Evolutionary conservation across 768 basidiomycete genomes (phyloP).

Genomic region (Lentinula boryana): DNA sequence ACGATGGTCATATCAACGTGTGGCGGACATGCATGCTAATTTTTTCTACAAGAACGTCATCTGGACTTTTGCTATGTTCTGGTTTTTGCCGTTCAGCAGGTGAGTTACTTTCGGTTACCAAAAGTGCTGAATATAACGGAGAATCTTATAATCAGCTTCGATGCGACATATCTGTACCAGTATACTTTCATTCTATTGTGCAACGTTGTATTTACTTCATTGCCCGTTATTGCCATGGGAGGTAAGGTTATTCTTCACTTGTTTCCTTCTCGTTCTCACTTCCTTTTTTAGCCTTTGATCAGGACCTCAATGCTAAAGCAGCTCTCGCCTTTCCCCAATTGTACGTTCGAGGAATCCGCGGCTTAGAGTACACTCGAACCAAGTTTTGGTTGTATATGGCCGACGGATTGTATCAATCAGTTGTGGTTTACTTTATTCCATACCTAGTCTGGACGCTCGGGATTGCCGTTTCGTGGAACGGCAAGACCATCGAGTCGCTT

Average conservation of each 20-base stretch:
- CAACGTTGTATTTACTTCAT: slow-evolving; percentile 89
- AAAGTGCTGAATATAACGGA: neutral
- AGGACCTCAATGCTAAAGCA: slow-evolving; percentile 87
- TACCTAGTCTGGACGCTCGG: slow-evolving; percentile 69
- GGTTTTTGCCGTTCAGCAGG: slow-evolving; percentile 89
- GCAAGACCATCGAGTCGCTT: slow-evolving; percentile 70
- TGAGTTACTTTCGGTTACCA: slow-evolving; percentile 24
- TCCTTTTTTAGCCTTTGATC: slow-evolving; percentile 72
- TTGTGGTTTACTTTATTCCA: slow-evolving; percentile 81
- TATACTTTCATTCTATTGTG: slow-evolving; percentile 91
- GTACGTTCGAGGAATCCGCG: slow-evolving; percentile 92
- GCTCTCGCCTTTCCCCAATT: slow-evolving; percentile 91
- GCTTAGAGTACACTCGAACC: slow-evolving; percentile 83
- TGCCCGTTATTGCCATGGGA: slow-evolving; percentile 88
- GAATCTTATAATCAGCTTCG: slow-evolving; percentile 53
- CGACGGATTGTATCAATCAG: slow-evolving; percentile 92
- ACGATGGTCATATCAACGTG: slow-evolving; percentile 93
- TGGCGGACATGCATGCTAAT: slow-evolving; percentile 95
- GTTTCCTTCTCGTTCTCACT: slow-evolving; percentile 8
- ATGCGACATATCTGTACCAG: slow-evolving; percentile 91
- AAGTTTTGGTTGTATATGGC: slow-evolving; percentile 96
- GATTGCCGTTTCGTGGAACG: slow-evolving; percentile 66
- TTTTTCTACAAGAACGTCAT: slow-evolving; percentile 99
- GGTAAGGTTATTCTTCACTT: slow-evolving; percentile 37
- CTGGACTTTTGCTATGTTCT: slow-evolving; percentile 92